These are phyloP conservation scores for Trichoderma orchidacearum DNA, from an alignment of 495 filamentous ascomycete genomes.

Conservation along the genomic window DNA sequence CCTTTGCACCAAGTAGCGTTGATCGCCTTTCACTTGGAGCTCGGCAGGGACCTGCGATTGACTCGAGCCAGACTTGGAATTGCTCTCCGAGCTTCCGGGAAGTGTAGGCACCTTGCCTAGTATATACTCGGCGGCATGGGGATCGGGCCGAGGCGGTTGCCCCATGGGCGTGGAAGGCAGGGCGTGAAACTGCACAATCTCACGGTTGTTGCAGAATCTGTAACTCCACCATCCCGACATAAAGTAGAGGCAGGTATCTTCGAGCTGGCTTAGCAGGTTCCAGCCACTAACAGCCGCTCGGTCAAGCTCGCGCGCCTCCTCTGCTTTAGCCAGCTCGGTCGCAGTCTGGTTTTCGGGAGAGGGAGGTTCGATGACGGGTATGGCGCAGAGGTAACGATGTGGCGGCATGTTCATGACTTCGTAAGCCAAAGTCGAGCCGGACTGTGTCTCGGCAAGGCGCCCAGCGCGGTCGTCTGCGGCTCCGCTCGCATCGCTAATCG, in stretches of 20 bases:
- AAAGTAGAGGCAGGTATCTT: constrained; percentile 83
- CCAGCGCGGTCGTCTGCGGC: constrained; percentile 5
- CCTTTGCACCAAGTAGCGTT: constrained; percentile 81
- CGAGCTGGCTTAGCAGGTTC: constrained; percentile 78
- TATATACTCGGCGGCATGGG: constrained; percentile 62
- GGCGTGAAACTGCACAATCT: constrained; percentile 87
- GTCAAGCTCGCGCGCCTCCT: constrained; percentile 73
- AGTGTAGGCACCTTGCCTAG: constrained; percentile 42
- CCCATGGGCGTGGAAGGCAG: constrained; percentile 48
- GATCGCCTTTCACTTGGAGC: constrained; percentile 68
- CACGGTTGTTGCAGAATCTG: constrained; percentile 80
- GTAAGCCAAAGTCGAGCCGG: constrained; percentile 35
- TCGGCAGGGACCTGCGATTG: constrained; percentile 38
- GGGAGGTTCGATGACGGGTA: constrained; percentile 52
- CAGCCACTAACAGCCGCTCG: constrained; percentile 74
- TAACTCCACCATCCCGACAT: constrained; percentile 95
- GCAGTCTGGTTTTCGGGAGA: constrained; percentile 43
- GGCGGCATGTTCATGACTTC: constrained; percentile 59
- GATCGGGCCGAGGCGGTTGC: constrained; percentile 60
- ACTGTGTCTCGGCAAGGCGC: constrained; percentile 8
- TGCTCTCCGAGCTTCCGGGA: constrained; percentile 14
- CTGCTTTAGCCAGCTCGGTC: constrained; percentile 47
- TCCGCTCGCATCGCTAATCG: constrained; percentile 14
- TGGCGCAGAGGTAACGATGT: constrained; percentile 68
- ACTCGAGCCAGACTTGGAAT: constrained; percentile 17